Percentiles rank a stretch among this genome's conserved stretches.
Conservation (phyloP, 2,329 filamentous ascomycete genomes). For the Chaetomium globosum region DNA sequence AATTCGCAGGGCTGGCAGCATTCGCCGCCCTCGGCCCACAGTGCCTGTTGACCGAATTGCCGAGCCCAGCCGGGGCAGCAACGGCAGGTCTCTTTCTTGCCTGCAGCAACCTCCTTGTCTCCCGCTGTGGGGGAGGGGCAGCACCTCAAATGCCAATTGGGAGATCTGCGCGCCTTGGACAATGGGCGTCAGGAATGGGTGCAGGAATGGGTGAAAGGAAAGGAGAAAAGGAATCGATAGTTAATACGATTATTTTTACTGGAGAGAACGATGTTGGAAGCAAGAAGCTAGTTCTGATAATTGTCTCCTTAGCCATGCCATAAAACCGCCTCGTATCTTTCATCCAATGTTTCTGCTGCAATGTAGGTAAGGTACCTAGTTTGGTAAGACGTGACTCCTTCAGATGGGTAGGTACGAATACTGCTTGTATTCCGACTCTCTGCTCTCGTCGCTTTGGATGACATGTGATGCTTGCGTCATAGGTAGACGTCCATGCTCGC, state of each 20-base stretch:
- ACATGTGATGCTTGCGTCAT: conserved; percentile 31
- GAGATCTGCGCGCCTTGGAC: conserved; percentile 20
- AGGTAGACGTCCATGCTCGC: conserved; percentile 8
- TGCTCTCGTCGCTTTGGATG: not conserved
- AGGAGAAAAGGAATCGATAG: not conserved
- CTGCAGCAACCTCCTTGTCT: no score
- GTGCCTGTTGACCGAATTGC: conserved; percentile 52
- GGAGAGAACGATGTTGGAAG: not conserved
- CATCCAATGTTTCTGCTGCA: not conserved
- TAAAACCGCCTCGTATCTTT: not conserved
- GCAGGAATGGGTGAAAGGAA: conserved; percentile 7
- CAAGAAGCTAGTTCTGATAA: not conserved
- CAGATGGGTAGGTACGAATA: no score
- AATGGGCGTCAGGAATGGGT: conserved; percentile 15
- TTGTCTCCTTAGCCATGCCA: not conserved
- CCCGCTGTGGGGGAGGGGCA: no score
- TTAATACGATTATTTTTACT: no score
- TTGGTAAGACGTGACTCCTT: not conserved
- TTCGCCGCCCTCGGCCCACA: conserved; percentile 21
- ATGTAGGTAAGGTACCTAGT: not conserved
- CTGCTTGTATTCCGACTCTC: not conserved
- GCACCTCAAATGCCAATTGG: not conserved
- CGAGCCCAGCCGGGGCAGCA: conserved; percentile 40
- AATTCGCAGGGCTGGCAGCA: not conserved
- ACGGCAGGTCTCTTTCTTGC: not conserved